Conservation (phyloP, 73 alveolate species). For the Tetrahymena thermophila region DNA sequence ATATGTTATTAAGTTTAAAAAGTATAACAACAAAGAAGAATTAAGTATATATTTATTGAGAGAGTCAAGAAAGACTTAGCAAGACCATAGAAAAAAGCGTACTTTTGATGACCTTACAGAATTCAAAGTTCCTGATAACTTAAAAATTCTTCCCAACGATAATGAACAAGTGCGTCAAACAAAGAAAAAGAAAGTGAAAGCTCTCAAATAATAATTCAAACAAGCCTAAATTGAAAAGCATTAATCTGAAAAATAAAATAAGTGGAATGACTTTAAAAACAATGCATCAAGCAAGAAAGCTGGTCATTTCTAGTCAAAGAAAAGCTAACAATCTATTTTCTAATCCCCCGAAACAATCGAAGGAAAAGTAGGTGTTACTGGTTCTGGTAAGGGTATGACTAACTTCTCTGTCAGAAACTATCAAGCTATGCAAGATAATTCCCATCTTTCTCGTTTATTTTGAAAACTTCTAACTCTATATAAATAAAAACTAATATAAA, state of each 20-base stretch:
- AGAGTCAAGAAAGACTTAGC: conserved; percentile 10
- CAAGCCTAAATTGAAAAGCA: conserved; percentile 6
- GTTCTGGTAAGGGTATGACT: conserved; percentile 1
- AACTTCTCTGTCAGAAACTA: neutral
- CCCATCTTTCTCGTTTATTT: neutral
- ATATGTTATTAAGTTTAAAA: conserved; percentile 28
- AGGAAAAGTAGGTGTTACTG: neutral
- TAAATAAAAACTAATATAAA: neutral
- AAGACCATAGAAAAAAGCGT: conserved; percentile 5
- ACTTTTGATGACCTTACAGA: conserved; percentile 26
- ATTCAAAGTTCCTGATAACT: conserved; percentile 31
- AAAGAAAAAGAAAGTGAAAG: conserved; percentile 26
- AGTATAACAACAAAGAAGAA: conserved; percentile 12
- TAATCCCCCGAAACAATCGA: neutral
- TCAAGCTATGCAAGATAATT: neutral
- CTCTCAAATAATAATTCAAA: conserved; percentile 18
- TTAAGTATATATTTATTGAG: conserved; percentile 10
- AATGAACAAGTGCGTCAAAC: conserved; percentile 14
- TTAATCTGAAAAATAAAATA: conserved; percentile 9
- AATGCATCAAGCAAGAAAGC: neutral
- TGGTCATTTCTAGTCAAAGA: neutral
- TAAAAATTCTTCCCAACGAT: conserved; percentile 14
- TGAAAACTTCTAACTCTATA: neutral
- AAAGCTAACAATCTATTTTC: neutral
- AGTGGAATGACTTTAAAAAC: conserved; percentile 5